Base-by-base conservation (phyloP, 768 basidiomycete genomes). In the Boletus speciosus region DNA sequence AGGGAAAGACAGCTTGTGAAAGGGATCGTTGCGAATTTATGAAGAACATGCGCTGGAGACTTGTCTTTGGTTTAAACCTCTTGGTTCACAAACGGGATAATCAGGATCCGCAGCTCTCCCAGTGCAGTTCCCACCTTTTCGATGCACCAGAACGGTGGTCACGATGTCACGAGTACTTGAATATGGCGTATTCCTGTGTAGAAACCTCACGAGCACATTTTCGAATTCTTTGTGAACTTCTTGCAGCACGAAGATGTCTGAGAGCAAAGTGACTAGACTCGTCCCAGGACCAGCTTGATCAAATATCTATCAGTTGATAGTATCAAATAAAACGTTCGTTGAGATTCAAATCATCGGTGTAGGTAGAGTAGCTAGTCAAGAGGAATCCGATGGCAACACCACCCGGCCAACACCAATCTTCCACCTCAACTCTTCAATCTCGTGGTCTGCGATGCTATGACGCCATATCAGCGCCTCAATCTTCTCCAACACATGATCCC, bases 381-480 rank as follows among this genome's bases (percentile, higher is more conserved):
- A 47, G 10, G 43, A 25, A 29, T 7, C 9, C n/a, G 27, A 12
- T 2, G 39, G 2, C 4, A 42, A 5, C 25, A 29, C n/a, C 9
- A 29, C n/a, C 9, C 15, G 2, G 2, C 6, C 12, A 2, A 52
- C 21, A 23, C 3, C 35, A 21, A 41, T 14, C 31, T 2, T 19
- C 11, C 10, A 37, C 42, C 25, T 58, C 45, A 54, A 34, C 1
- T 43, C 37, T 12, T 53, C 51, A 4, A 55, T 41, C 14, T 60
- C 41, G 1, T 42, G 39, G n/a, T 62, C 61, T 3, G 34, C 4
- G 15, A 54, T 31, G 31, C 60, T 62, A 19, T 45, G 14, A 38
- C 34, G 56, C 60, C 60, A 61, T 44, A 61, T 49, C 47, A 39
- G 27, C 12, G 19, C 29, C 38, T 61, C 61, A 8, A 62, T 45